Percentiles rank a stretch among this genome's conserved stretches.
Conservation (phyloP, 2,329 filamentous ascomycete genomes). For the Penicillium nordicum region DNA sequence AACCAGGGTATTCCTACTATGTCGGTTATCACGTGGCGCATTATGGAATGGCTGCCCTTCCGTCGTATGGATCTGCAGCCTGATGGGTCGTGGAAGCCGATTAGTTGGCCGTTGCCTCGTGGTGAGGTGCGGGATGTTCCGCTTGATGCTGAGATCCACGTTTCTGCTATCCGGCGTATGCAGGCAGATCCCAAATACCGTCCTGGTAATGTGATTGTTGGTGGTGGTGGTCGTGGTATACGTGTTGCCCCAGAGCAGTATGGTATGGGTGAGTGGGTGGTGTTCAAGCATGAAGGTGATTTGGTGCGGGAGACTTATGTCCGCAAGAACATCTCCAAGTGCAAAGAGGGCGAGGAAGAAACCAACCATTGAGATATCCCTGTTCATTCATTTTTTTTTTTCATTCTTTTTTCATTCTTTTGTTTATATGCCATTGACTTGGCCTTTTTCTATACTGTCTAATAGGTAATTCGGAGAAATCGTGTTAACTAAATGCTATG, state of each 20-base stretch:
- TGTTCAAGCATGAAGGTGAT: conserved; percentile 62
- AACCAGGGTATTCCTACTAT: conserved; percentile 54
- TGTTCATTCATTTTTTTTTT: background rate
- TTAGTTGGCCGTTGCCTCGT: conserved; percentile 73
- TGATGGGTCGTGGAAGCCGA: conserved; percentile 74
- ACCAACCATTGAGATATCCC: background rate
- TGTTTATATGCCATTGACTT: background rate
- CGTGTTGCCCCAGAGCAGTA: conserved; percentile 57
- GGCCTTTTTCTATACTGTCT: background rate
- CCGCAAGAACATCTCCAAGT: conserved; percentile 39
- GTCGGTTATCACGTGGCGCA: conserved; percentile 66
- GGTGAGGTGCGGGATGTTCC: conserved; percentile 78
- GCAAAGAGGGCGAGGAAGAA: conserved; percentile 24
- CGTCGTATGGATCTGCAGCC: conserved; percentile 71
- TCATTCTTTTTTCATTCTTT: background rate
- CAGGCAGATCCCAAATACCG: conserved; percentile 61
- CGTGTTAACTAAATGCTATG: background rate
- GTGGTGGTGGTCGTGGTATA: conserved; percentile 70
- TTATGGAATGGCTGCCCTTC: conserved; percentile 81
- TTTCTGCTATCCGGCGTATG: conserved; percentile 72
- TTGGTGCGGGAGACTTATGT: conserved; percentile 66
- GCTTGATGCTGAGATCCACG: conserved; percentile 65
- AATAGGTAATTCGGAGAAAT: background rate
- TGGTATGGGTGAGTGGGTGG: conserved; percentile 71
- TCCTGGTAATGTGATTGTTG: conserved; percentile 75